phyloP scores from a whole-genome alignment of 352 stramenopile genomes.

The Peronospora belbahrii region DNA sequence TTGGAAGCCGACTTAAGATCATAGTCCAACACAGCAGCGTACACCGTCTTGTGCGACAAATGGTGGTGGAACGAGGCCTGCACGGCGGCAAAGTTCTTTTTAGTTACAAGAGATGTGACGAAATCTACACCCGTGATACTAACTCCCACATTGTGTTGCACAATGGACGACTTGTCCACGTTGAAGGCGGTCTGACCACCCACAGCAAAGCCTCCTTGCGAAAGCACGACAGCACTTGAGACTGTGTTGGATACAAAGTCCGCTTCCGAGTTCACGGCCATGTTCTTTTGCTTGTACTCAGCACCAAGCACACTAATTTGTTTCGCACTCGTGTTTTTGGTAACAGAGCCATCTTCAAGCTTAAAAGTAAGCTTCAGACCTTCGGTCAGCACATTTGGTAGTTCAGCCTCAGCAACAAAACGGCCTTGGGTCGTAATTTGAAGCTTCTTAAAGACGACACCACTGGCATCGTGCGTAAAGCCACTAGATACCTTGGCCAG shows the following conservation, averaged over 20 bases:
- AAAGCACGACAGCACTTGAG: slow-evolving; percentile 42
- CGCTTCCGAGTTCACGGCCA: slow-evolving; percentile 63
- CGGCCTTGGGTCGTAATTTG: slow-evolving; percentile 76
- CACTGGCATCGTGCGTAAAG: slow-evolving; percentile 60
- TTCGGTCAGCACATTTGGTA: slow-evolving; percentile 68
- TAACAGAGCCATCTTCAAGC: slow-evolving; percentile 71
- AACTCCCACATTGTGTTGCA: slow-evolving; percentile 70
- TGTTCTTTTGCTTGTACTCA: slow-evolving; percentile 73
- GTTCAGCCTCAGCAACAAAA: slow-evolving; percentile 68
- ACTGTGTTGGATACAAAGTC: slow-evolving; percentile 73
- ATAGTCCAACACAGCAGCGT: slow-evolving; percentile 75
- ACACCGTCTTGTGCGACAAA: slow-evolving; percentile 64
- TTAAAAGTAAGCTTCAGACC: slow-evolving; percentile 80
- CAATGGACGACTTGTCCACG: slow-evolving; percentile 70
- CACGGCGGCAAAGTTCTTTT: slow-evolving; percentile 78
- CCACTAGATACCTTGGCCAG: slow-evolving; percentile 70
- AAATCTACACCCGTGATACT: slow-evolving; percentile 67
- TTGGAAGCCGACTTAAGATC: slow-evolving; percentile 79
- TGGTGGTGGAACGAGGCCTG: slow-evolving; percentile 81
- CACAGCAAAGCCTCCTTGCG: slow-evolving; percentile 57
- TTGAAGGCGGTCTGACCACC: slow-evolving; percentile 72
- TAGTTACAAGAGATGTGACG: slow-evolving; percentile 60
- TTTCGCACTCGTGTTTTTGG: slow-evolving; percentile 65
- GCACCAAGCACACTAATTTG: slow-evolving; percentile 64
- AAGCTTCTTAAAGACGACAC: slow-evolving; percentile 81